Base-by-base conservation (phyloP, 768 basidiomycete species). In the Kwoniella heveanensis region DNA sequence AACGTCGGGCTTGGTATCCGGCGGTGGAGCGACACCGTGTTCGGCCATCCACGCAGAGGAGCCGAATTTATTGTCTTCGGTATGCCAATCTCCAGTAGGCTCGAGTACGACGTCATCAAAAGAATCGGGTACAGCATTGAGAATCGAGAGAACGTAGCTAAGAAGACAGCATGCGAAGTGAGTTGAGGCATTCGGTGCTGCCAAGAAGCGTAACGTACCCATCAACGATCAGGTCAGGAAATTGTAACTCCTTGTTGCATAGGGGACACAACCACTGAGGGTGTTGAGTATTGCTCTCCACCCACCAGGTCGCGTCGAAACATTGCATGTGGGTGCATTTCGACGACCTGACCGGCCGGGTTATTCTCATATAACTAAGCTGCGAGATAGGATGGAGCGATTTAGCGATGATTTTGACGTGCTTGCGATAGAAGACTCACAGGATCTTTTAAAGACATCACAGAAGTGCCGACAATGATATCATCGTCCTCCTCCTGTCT, bases 251-350 rank as follows among this genome's bases (percentile, higher is more conserved):
- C 73, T 86, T 88, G 77, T 92, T 91, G 80, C 96, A 98, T 47
- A 92, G 89, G 26, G 96, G 95, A 80, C 96, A 98, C 50, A 89
- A 80, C 89, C 91, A 99, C 29, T 92, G 93, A 1, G 95, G 96
- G 9, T 93, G 97, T 81, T 91, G 88, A 74, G 95, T 91, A 87
- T 96, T 98, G 77, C 95, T 87, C 4, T 88, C 88, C 74, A 89
- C 91, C 93, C 93, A 99, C 44, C 90, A 91, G 19, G 84, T 84
- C 0, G 93, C 93, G 80, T 99, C 96, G 80, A 98, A 99, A 78
- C 96, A 99, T 70, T 93, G 90, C 7, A 90, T 82, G 80, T 98
- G 96, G 37, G 90, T 87, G 74, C 96, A 98, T 63, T 84, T 83
- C n/a, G 82, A 84, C 0, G 96, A 94, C 29, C 95, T 90, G 77